Percentiles rank a stretch among this genome's conserved stretches.
Conservation (phyloP, 2,329 filamentous ascomycete genomes). For the Colletotrichum horii region DNA sequence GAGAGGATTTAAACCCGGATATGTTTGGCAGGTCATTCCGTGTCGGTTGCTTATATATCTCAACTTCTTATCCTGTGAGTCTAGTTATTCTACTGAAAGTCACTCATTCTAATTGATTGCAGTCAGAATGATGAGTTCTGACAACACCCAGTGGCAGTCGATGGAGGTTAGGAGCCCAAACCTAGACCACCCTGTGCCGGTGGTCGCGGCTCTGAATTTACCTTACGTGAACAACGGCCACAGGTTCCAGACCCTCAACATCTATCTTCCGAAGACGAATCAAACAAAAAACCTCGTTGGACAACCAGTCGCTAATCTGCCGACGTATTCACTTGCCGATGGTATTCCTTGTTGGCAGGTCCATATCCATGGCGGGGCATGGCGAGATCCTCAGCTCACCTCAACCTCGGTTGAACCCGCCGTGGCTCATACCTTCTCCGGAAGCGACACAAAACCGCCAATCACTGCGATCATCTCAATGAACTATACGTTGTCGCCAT, state of each 20-base stretch:
- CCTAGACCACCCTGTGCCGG: background rate
- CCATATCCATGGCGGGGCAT: background rate
- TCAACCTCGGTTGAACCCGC: background rate
- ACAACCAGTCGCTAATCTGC: background rate
- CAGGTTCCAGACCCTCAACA: background rate
- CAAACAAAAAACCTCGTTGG: background rate
- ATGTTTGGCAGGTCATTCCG: background rate
- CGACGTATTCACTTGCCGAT: background rate
- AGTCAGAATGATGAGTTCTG: background rate
- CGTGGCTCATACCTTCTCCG: background rate
- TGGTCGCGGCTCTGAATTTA: background rate
- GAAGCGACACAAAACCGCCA: background rate
- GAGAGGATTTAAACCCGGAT: background rate
- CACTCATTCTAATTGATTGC: background rate
- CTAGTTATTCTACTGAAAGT: background rate
- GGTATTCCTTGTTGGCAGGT: background rate
- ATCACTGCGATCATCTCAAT: background rate
- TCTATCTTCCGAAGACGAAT: background rate
- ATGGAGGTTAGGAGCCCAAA: background rate
- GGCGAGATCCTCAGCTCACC: background rate
- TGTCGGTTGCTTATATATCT: background rate
- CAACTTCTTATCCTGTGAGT: background rate
- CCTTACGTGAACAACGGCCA: background rate
- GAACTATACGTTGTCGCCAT: background rate
- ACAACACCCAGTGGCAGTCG: background rate